These are phyloP conservation scores for Diplodia corticola DNA, from an alignment of 2,329 filamentous ascomycete genomes.

Conservation along the genomic window DNA sequence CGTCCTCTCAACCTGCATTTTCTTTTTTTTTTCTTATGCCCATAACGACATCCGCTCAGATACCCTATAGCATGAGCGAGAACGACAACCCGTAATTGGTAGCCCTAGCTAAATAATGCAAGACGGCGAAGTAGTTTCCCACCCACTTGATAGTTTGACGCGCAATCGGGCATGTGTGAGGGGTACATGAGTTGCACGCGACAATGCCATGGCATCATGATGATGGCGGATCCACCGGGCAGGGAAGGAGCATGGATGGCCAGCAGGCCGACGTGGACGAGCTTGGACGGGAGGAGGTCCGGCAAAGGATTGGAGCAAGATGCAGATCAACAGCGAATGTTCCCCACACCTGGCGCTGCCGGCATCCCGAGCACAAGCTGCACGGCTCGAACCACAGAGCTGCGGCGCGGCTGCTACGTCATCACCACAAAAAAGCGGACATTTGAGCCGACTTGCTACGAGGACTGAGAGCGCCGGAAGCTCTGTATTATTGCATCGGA, in stretches of 20 bases:
- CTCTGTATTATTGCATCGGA: background rate
- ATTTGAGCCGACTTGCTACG: background rate
- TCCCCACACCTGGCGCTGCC: constrained; percentile 7
- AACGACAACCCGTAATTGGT: constrained; percentile 7
- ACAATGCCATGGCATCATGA: background rate
- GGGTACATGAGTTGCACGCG: background rate
- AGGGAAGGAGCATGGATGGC: background rate
- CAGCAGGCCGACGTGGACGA: background rate
- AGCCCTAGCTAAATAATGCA: background rate
- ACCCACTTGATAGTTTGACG: background rate
- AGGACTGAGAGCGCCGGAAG: background rate
- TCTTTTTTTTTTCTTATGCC: constrained; percentile 8
- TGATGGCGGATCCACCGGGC: background rate
- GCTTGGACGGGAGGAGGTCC: background rate
- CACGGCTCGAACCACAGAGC: background rate
- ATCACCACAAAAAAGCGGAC: background rate
- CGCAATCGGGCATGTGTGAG: background rate
- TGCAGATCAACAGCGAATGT: constrained; percentile 9
- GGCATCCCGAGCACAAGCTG: background rate
- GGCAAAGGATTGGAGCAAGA: background rate
- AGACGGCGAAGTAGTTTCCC: background rate
- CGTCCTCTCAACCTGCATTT: background rate
- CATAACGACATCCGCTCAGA: constrained; percentile 1
- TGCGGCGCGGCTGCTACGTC: background rate
- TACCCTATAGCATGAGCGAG: constrained; percentile 1